Base-by-base conservation (phyloP, 371 early-diverging fungal species). In the Amoeboaphelidium occidentale region DNA sequence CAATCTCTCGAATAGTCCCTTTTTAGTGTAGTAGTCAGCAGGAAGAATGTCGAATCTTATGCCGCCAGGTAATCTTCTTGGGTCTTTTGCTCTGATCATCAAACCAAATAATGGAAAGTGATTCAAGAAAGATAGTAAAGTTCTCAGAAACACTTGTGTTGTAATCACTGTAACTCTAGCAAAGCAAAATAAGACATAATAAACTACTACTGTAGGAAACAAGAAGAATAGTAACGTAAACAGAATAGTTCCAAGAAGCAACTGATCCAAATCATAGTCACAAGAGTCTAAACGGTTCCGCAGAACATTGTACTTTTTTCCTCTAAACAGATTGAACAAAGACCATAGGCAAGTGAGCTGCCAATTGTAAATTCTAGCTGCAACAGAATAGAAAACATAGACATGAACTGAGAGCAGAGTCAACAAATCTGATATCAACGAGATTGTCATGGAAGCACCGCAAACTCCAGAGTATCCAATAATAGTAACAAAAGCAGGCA, bases 21-120 rank as follows among this genome's bases (percentile, higher is more conserved):
- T 32, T 32, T 32, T 32, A 32, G 6, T 32, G 17, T 32, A 6
- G 39, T 17, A 6, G 39, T 6, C 6, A 6, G 6, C 39, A 10
- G 39, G 17, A 10, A 32, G 39, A 32, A 55, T 3, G 23, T 25
- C 20, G n/a, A 48, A 13, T 13, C 46, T 25, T 2, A 55, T 21
- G 51, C 55, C 64, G 71, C 85, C 84, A 27, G 94, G 91, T 27
- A 93, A 60, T 53, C 86, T 68, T 25, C 66, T 74, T 0, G 89
- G 87, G 52, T 90, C 88, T 52, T 84, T 84, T 43, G 87, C 49
- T 17, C 91, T 69, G 42, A 87, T 57, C 75, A 85, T 74, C 22
- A 90, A 68, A 25, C 85, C 86, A 65, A 91, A 90, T 14, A 90
- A 56, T 10, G 94, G 94, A 48, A 88, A 87, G 57, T 91, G 90